Conservation (phyloP, 2,329 filamentous ascomycete species). For the Ophiosphaerella korrae region DNA sequence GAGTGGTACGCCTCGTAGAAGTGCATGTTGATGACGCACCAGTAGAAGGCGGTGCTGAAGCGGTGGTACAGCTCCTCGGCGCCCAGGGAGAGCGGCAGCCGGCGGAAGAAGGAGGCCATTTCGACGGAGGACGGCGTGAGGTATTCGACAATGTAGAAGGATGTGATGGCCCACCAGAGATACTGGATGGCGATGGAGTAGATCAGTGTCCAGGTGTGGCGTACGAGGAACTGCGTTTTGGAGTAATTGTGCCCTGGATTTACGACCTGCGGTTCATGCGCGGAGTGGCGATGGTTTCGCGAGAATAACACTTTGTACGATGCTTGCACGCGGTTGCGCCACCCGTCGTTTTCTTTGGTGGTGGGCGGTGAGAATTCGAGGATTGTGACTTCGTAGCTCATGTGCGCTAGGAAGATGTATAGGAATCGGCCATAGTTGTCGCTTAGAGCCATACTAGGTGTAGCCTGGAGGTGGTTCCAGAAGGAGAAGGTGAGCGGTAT, state of each 20-base stretch:
- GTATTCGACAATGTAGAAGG: not conserved
- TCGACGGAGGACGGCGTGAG: not conserved
- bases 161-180: not conserved
- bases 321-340: constrained; percentile 2
- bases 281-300: constrained; percentile 1
- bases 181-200: not conserved
- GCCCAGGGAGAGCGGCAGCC: constrained; percentile 7
- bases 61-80: constrained; percentile 4
- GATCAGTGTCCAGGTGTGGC: not conserved
- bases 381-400: constrained; percentile 19
- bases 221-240: not conserved
- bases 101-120: constrained; percentile 6
- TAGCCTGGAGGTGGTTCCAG: constrained; percentile 2
- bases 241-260: constrained; percentile 3
- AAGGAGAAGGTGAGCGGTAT: constrained; percentile 20
- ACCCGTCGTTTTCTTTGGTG: constrained; percentile 2
- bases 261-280: not conserved
- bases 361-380: constrained; percentile 8
- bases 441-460: constrained; percentile 5
- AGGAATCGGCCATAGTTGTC: constrained; percentile 23
- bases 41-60: constrained; percentile 8
- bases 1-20: constrained; percentile 20
- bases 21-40: constrained; percentile 17
- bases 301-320: constrained; percentile 19
- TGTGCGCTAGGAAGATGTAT: constrained; percentile 26